Percentiles rank a stretch among this genome's conserved stretches.
phyloP scores from a whole-genome alignment of 345 rosid genomes.

The Gossypium arboreum region DNA sequence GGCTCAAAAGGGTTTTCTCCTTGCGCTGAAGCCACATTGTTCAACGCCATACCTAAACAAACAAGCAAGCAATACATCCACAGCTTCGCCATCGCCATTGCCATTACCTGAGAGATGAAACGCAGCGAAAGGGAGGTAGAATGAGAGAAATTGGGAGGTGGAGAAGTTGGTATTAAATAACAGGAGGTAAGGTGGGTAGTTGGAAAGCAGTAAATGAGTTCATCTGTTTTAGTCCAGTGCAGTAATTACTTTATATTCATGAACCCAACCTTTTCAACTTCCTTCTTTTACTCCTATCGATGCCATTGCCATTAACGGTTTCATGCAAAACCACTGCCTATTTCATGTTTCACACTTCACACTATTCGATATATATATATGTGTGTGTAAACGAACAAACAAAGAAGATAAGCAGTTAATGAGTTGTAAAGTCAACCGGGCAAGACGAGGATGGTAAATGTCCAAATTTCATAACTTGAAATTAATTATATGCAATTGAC shows the following conservation, averaged over 20 bases:
- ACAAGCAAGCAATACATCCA: constrained; percentile 17
- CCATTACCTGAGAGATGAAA: background rate
- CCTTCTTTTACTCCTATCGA: background rate
- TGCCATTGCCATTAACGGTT: background rate
- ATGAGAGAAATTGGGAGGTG: background rate
- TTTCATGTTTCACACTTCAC: background rate
- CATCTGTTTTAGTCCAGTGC: constrained; percentile 39
- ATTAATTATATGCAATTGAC: no score
- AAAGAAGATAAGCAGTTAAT: no score
- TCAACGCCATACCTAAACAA: background rate
- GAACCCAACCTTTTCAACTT: background rate
- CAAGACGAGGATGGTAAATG: no score
- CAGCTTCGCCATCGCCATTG: constrained; percentile 15
- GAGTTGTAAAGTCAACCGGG: no score
- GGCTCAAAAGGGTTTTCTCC: constrained; percentile 17
- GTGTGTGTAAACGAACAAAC: no score
- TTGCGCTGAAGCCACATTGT: constrained; percentile 11
- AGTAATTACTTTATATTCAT: constrained; percentile 8
- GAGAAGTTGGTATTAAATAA: constrained; percentile 5
- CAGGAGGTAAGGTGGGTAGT: constrained; percentile 21
- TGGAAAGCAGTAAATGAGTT: constrained; percentile 43
- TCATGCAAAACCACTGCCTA: background rate
- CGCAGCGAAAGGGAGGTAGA: background rate
- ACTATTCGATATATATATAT: background rate
- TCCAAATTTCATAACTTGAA: no score